Percentiles rank a stretch among this genome's conserved stretches.
These are phyloP conservation scores for Scedosporium minutisporum DNA, from an alignment of 2,329 filamentous ascomycete genomes.

Conservation along the genomic window DNA sequence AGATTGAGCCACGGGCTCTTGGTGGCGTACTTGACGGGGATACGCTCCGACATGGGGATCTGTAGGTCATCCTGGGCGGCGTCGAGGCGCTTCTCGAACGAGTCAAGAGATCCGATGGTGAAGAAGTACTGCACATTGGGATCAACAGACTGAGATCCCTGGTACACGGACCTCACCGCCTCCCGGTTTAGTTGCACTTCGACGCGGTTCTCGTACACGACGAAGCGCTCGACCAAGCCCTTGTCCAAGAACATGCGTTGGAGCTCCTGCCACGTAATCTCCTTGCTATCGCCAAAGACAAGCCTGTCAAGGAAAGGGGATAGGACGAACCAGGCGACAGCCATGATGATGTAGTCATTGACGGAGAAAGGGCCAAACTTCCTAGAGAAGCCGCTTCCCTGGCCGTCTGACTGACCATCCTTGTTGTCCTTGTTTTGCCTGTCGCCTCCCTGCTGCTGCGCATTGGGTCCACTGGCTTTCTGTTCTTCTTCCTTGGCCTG, in stretches of 20 bases:
- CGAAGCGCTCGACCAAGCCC: conserved; percentile 87
- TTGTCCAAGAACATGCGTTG: conserved; percentile 89
- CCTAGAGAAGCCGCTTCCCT: conserved; percentile 21
- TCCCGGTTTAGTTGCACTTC: conserved; percentile 73
- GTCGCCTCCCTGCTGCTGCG: conserved; percentile 8
- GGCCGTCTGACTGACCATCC: conserved; percentile 21
- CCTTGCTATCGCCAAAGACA: conserved; percentile 36
- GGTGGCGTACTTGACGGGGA: conserved; percentile 83
- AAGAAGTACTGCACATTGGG: conserved; percentile 78
- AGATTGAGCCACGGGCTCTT: conserved; percentile 60
- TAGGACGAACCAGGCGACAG: conserved; percentile 28
- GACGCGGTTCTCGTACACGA: conserved; percentile 69
- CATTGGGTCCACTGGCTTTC: conserved; percentile 13
- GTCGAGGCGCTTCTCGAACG: conserved; percentile 82
- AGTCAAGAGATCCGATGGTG: conserved; percentile 87
- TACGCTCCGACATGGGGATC: conserved; percentile 79
- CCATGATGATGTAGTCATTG: conserved; percentile 45
- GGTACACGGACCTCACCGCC: conserved; percentile 60
- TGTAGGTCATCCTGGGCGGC: conserved; percentile 78
- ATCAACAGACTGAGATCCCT: conserved; percentile 58
- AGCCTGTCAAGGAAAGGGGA: conserved; percentile 31
- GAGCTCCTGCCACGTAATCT: conserved; percentile 98
- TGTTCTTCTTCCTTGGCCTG: conserved; percentile 10
- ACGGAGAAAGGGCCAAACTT: conserved; percentile 17
- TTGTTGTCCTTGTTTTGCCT: conserved; percentile 7